A percentile compares a stretch with the other conserved stretches of the same genome.
Conservation (phyloP, 192 early-diverging fungal species). For the Chytriomyces confervae region DNA sequence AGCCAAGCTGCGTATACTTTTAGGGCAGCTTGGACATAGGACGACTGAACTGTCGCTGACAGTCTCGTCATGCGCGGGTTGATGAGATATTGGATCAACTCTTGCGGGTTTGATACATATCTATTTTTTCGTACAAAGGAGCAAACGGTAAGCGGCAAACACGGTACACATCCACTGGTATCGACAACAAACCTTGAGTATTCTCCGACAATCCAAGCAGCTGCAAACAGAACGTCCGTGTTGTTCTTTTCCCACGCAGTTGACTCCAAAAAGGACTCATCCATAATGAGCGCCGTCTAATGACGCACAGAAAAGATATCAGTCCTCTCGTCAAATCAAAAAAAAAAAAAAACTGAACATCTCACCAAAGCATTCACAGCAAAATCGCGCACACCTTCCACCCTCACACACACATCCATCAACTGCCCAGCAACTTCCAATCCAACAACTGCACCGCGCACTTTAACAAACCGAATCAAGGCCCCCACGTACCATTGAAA, state of each 20-base stretch:
- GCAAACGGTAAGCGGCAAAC: neutral
- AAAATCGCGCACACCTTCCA: conserved; percentile 80
- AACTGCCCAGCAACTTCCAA: conserved; percentile 69
- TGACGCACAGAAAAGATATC: neutral
- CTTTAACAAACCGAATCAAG: conserved; percentile 77
- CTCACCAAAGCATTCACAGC: conserved; percentile 76
- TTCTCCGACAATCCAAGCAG: conserved; percentile 92
- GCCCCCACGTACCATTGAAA: conserved; percentile 96
- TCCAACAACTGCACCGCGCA: conserved; percentile 79
- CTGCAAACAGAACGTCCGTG: conserved; percentile 76
- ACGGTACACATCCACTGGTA: neutral
- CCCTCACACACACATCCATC: conserved; percentile 89
- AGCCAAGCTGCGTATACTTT: conserved; percentile 74
- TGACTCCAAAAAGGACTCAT: conserved; percentile 66
- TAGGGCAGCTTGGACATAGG: conserved; percentile 73
- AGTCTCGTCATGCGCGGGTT: conserved; percentile 55
- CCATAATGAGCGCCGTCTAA: conserved; percentile 73
- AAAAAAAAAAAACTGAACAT: neutral
- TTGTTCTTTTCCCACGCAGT: conserved; percentile 59
- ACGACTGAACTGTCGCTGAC: conserved; percentile 64
- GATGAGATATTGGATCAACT: conserved; percentile 48
- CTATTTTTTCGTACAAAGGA: neutral
- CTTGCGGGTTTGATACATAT: conserved; percentile 20
- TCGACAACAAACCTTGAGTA: conserved; percentile 69
- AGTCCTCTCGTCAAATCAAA: neutral